Evolutionary conservation across 257 asterid species (phyloP), one percentile per base, ranked within the genome.

Genomic region (Anisodus tanguticus): DNA sequence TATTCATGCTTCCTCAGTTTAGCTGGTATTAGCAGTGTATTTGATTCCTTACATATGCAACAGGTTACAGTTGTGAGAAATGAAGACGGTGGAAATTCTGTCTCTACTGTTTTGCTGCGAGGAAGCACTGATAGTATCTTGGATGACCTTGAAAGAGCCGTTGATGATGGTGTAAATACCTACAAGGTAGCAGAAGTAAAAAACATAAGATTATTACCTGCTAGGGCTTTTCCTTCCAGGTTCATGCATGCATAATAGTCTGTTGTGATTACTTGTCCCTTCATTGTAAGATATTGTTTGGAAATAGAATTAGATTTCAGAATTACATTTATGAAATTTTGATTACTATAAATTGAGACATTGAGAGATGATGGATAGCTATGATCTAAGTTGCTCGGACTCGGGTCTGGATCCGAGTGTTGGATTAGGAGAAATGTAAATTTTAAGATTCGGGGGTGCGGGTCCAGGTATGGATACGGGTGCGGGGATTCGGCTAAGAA

Each of bases 81-180:
- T 82, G 98, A 95, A 87, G 97, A 90, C 88, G 99, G 99, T 88
- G 99, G 98, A 84, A 95, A 94, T 88, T 93, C 98, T 69, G 92
- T 97, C 79, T 82, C 98, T 62, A 95, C 99, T 85, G 91, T 95
- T 80, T 97, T 96, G 83, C 90, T 96, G 85, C 94, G 99, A 55
- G 98, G 97, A 74, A 95, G 99, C 92, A 95, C 99, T 55, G 99
- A 94, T 80, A 95, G 98, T 88, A 95, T 95, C 86, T 85, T 95
- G 85, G 99, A 95, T 89, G 99, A 95, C 88, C 97, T 95, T 87
- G 99, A 94, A 89, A 94, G 97, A 84, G 99, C 99, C 5, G 93
- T 94, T 31, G 94, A 95, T 85, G 99, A 94, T 89, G 99, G 99
- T 78, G 98, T 97, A 82, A 97, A 97, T 87, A 85, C 97, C 59